A percentile compares a stretch with the other conserved stretches of the same genome.
Evolutionary conservation across 2,329 filamentous ascomycete genomes (phyloP).

Genomic region (Hypoxylon sp.): DNA sequence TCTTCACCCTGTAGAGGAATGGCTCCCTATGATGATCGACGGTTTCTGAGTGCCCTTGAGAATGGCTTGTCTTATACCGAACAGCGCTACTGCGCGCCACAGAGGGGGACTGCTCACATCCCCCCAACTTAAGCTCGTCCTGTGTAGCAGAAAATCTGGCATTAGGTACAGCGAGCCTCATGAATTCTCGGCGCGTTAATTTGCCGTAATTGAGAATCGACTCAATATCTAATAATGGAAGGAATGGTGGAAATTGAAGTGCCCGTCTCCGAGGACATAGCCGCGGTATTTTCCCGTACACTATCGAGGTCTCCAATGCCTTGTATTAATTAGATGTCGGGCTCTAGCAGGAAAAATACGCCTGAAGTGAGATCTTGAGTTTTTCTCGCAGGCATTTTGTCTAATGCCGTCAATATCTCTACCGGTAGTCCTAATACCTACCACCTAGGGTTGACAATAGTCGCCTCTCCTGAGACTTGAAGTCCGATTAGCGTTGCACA

Average conservation of each 20-base stretch:
- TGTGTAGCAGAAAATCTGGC: conserved; percentile 13
- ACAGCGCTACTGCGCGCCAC: conserved; percentile 40
- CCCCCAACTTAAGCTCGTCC: conserved; percentile 7
- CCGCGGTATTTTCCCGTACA: conserved; percentile 17
- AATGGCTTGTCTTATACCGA: conserved; percentile 44
- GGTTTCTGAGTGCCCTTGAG: conserved; percentile 29
- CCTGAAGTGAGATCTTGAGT: conserved; percentile 2
- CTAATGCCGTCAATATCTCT: conserved; percentile 14
- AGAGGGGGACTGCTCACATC: conserved; percentile 12
- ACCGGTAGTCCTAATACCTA: not conserved
- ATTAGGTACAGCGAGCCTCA: conserved; percentile 33
- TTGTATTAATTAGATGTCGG: conserved; percentile 8
- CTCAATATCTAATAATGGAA: conserved; percentile 17
- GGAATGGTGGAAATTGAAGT: conserved; percentile 36
- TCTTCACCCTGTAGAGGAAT: conserved; percentile 38
- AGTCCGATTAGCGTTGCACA: conserved; percentile 25
- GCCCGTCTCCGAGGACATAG: conserved; percentile 9
- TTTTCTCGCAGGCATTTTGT: conserved; percentile 12
- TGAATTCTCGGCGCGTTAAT: conserved; percentile 20
- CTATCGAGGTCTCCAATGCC: conserved; percentile 25
- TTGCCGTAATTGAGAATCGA: conserved; percentile 17
- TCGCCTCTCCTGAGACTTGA: conserved; percentile 22
- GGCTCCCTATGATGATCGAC: conserved; percentile 42
- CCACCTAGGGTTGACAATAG: conserved; percentile 1
- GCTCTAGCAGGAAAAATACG: not conserved